Conservation (phyloP, 1,284 basidiomycete genomes). For the Kwoniella shivajii region DNA sequence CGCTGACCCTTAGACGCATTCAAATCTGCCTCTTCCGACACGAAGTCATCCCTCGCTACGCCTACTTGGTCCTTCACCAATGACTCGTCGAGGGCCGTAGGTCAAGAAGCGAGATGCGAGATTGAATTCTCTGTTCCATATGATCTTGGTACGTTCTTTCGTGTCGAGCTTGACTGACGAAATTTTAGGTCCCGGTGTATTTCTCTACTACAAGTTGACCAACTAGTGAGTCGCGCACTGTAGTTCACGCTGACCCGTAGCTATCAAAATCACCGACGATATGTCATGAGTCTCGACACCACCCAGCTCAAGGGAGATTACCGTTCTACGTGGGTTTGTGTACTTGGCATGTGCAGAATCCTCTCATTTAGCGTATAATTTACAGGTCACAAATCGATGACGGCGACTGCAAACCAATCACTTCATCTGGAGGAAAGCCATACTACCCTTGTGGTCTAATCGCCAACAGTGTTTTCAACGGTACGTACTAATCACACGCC, state of each 20-base stretch:
- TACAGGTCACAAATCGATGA: slow-evolving; percentile 60
- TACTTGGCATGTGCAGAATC: background rate
- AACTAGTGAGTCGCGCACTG: slow-evolving; percentile 62
- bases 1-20: slow-evolving; percentile 37
- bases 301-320: slow-evolving; percentile 80
- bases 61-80: slow-evolving; percentile 70
- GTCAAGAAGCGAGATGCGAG: slow-evolving; percentile 65
- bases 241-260: slow-evolving; percentile 18
- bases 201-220: slow-evolving; percentile 95
- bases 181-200: slow-evolving; percentile 70
- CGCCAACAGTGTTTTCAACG: slow-evolving; percentile 98
- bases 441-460: slow-evolving; percentile 97
- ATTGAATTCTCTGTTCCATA: slow-evolving; percentile 81
- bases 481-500: slow-evolving; percentile 55
- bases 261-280: slow-evolving; percentile 98
- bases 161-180: background rate
- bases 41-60: slow-evolving; percentile 56
- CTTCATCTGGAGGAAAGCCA: slow-evolving; percentile 59
- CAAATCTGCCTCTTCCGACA: slow-evolving; percentile 60
- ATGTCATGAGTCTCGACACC: slow-evolving; percentile 87
- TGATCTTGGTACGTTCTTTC: slow-evolving; percentile 59
- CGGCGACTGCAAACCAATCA: slow-evolving; percentile 90
- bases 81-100: slow-evolving; percentile 56
- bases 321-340: slow-evolving; percentile 35
- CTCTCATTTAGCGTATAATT: background rate